Percentiles rank a stretch among this genome's conserved stretches.
phyloP scores from a whole-genome alignment of 1,139 yeast genomes.

The Pneumocystis canis region DNA sequence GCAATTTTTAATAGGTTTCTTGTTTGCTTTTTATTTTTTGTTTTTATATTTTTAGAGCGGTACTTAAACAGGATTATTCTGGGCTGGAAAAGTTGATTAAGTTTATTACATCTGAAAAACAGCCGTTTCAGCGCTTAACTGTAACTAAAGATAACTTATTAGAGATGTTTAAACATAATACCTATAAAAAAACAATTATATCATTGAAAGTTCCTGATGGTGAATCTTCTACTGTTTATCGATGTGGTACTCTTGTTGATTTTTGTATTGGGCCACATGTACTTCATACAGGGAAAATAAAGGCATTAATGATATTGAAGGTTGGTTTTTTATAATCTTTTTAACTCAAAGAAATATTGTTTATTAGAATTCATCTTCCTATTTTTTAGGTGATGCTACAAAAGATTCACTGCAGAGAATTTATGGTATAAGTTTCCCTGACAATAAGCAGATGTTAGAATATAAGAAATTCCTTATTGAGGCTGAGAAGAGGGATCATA shows the following conservation, averaged over 20 bases:
- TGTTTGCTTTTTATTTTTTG: neutral
- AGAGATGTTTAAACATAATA: slow-evolving; percentile 88
- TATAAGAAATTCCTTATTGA: slow-evolving; percentile 90
- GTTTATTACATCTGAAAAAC: slow-evolving; percentile 88
- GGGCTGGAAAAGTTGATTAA: slow-evolving; percentile 78
- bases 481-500: slow-evolving; percentile 94
- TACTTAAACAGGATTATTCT: slow-evolving; percentile 69
- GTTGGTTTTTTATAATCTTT: neutral
- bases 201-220: slow-evolving; percentile 88
- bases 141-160: slow-evolving; percentile 82
- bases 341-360: neutral
- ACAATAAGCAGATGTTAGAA: slow-evolving; percentile 89
- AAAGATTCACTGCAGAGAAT: slow-evolving; percentile 95
- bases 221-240: slow-evolving; percentile 87
- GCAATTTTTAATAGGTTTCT: slow-evolving; percentile 42
- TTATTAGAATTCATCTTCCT: slow-evolving; percentile 66
- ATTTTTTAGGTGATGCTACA: slow-evolving; percentile 82
- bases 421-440: slow-evolving; percentile 98
- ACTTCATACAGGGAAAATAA: slow-evolving; percentile 93
- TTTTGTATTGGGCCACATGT: slow-evolving; percentile 97
- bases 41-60: slow-evolving; percentile 31
- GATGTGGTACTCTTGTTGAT: slow-evolving; percentile 96
- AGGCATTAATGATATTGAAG: slow-evolving; percentile 83
- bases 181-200: slow-evolving; percentile 83
- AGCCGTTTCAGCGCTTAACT: slow-evolving; percentile 85